Base-by-base conservation (phyloP, 257 asterid species). In the Ocimum tenuiflorum region DNA sequence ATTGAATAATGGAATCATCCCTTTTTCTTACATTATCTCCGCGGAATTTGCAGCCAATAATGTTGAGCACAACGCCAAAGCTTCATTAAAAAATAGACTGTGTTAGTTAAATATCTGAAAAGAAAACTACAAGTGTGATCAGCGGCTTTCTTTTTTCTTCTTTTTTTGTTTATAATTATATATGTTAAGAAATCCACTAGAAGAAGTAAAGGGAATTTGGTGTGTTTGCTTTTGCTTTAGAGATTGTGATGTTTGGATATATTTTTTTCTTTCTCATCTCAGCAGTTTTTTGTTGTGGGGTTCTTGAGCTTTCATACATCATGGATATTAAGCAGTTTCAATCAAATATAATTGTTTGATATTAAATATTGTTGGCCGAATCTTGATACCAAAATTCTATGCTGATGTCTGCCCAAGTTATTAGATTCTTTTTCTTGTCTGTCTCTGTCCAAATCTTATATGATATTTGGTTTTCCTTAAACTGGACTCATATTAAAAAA, bases 11-110 rank as follows among this genome's bases (percentile, higher is more conserved):
- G 77, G 67, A 56, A 14, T 56, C 35, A 39, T 12, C 43, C 57
- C 69, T 53, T 74, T 73, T 48, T 14, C 63, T 73, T 72, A 63
- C 77, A 73, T 79, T 83, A 77, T 73, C 75, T 68, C 84, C 79
- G 73, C 69, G 47, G 68, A 79, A 70, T 31, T 70, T 68, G 78
- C 75, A 70, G 38, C 76, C 57, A 63, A 63, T 79, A 51, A 61
- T 39, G 43, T 49, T 8, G 35, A 35, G 6, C 41, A 48, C 61
- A 6, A 47, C 41, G 6, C 11, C 50, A 0, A 68, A 46, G 57
- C 53, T 33, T 43, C 31, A 48, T 27, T 61, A 3, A 27, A 4
- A 27, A 27, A 27, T 27, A 2, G 31, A 27, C 31, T 13, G 17
- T 57, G 49, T 64, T 39, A 27, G 31, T 31, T 19, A 73, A 80